phyloP scores from a whole-genome alignment of 306 rosid species.

The Ormosia emarginata region DNA sequence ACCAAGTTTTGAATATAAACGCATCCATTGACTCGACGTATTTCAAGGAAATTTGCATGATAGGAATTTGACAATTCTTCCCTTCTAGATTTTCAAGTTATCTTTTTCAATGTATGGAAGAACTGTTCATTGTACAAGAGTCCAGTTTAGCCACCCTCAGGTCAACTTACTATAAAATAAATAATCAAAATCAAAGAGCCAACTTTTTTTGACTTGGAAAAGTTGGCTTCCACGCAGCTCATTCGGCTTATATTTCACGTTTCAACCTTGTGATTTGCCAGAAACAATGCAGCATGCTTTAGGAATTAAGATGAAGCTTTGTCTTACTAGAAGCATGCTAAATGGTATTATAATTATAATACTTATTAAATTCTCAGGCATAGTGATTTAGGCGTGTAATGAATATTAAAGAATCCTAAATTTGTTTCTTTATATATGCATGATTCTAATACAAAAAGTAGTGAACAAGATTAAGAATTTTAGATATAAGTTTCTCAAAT shows the following conservation, averaged over 20 bases:
- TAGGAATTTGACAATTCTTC: not conserved
- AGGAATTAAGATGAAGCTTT: not conserved
- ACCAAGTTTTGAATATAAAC: not conserved
- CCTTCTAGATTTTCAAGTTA: not conserved
- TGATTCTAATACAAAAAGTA: not conserved
- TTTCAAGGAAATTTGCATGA: not conserved
- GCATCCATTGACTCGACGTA: not conserved
- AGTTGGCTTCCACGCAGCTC: not conserved
- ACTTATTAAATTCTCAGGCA: not conserved
- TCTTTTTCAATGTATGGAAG: not conserved
- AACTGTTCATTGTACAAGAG: not conserved
- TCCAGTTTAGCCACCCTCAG: not conserved
- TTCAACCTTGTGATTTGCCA: not conserved
- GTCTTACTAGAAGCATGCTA: not conserved
- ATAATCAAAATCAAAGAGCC: not conserved
- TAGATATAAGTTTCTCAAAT: not conserved
- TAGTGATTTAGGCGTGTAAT: not conserved
- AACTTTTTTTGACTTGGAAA: conserved; percentile 6
- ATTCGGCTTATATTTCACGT: not conserved
- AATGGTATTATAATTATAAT: not conserved
- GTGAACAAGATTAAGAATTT: not conserved
- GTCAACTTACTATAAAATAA: not conserved
- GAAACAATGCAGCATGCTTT: not conserved
- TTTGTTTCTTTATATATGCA: not conserved
- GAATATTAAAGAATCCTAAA: not conserved